Evolutionary conservation across 2,329 filamentous ascomycete genomes (phyloP), one percentile per base, ranked within the genome.

Genomic region (Clonostachys byssicola): DNA sequence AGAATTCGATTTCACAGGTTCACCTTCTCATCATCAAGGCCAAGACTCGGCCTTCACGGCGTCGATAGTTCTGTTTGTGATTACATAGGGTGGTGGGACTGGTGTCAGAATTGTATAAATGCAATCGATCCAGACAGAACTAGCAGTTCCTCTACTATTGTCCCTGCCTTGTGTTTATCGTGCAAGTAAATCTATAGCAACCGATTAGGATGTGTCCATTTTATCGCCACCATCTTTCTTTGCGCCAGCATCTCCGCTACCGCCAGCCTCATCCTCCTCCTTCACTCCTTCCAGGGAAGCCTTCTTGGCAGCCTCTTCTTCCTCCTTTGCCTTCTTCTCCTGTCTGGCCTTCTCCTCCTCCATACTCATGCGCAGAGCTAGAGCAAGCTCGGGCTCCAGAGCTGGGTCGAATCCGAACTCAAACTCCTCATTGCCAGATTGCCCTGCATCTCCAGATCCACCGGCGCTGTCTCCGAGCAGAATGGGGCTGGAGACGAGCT

Each of bases 331-430:
- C 61, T 87, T 83, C 71, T 90, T 90, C 66, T 96, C 92, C 69
- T 95, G 86, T 59, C 94, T 78, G 51, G 92, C 92, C 74, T 95
- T 95, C 71, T 99, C 94, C 65, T 99, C 94, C 66, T 99, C 94
- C 81, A 95, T 90, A 68, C 89, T 95, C 90, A 99, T 96, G 53
- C 94, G 85, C 64, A 99, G 75, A 45, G 94, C 94, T 56, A 99
- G 81, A 18, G 94, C 94, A 61, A 99, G 74, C 67, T 99, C 94
- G 5, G 94, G 94, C 63, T 99, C 94, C 60, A 92, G 80, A 46
- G 86, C 87, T 13, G 92, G 92, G 66, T 97, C 94, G 55, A 96
- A 89, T 54, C 89, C 90, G 63, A 95, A 95, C 54, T 71, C 70
- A 40, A 78, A 83, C 50, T 71, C 95, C 52, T 86, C 83, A 47